Percentiles rank a stretch among this genome's conserved stretches.
These are phyloP conservation scores for Vitis rupestris DNA, from an alignment of 164 flowering plant genomes.

Conservation along the genomic window DNA sequence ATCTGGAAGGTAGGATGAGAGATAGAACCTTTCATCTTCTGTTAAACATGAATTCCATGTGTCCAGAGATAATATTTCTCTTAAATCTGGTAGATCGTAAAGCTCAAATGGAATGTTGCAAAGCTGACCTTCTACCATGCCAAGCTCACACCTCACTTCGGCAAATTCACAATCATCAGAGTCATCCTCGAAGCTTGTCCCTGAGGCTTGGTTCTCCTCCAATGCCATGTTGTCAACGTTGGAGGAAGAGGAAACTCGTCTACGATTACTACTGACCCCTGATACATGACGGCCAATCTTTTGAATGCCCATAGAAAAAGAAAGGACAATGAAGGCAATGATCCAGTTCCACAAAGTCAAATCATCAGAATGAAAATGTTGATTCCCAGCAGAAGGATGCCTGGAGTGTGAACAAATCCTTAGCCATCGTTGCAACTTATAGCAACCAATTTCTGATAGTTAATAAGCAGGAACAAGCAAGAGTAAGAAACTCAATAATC, in stretches of 20 bases:
- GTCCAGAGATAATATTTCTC: constrained; percentile 33
- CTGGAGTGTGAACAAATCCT: constrained; percentile 7
- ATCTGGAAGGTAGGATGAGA: constrained; percentile 40
- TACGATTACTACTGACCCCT: constrained; percentile 4
- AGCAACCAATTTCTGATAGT: too few relatives aligned
- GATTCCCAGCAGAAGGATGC: constrained; percentile 3
- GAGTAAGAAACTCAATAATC: too few relatives aligned
- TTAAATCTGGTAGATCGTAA: constrained; percentile 36
- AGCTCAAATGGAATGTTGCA: constrained; percentile 42
- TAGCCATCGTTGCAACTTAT: neutral
- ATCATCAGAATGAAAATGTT: constrained; percentile 7
- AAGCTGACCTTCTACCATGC: constrained; percentile 30
- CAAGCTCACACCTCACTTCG: constrained; percentile 27
- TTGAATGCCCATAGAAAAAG: constrained; percentile 25
- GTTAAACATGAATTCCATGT: constrained; percentile 41
- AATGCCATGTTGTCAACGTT: constrained; percentile 6
- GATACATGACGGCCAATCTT: constrained; percentile 20
- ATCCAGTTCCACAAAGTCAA: constrained; percentile 9
- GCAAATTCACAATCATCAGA: constrained; percentile 20
- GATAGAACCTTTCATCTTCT: constrained; percentile 36
- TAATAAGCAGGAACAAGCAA: too few relatives aligned
- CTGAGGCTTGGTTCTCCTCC: constrained; percentile 10
- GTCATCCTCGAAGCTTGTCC: constrained; percentile 23
- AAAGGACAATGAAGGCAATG: constrained; percentile 3
- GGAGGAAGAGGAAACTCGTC: constrained; percentile 1